Base-by-base conservation (phyloP, 805 yeast genomes). In the Metschnikowia corniflorae region DNA sequence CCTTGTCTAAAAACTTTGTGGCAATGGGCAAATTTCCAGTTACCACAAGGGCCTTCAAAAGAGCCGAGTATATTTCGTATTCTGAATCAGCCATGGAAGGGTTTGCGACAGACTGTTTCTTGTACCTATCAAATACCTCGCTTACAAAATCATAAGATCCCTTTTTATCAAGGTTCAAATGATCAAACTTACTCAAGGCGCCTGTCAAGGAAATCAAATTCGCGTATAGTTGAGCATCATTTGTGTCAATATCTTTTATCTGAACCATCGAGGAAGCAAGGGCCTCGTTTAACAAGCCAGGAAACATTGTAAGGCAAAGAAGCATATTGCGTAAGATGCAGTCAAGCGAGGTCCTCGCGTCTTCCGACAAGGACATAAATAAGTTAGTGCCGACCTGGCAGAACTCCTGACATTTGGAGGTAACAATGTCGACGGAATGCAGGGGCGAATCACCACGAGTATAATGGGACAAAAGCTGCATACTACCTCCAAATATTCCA, bases 1-100 rank as follows among this genome's bases (percentile, higher is more conserved):
- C 62, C 26, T 68, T 62, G 51, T 82, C 84, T 48, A 83, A 59
- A 38, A 81, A 70, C 40, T 71, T 65, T 1, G 82, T 69, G 3
- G 86, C 80, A 26, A 71, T 47, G 7, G 65, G 61, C 24, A 68
- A 45, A 44, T 79, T 74, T 26, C 71, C 73, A 29, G 75, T 73
- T 34, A 63, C 60, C 9, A 78, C 66, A 35, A 82, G 60, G 2
- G 80, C 68, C 22, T 77, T 69, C 23, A 82, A 65, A 40, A 78
- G 59, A 28, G 63, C 55, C 1, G 77, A 58, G 50, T 80, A 81
- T 21, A 80, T 68, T 22, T 59, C 55, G 45, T 66, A 73, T 46
- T 76, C 79, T 23, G 64, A 53, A 5, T 20, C 23, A 4, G 28
- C 31, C 10, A 38, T 17, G 13, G 28, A 24, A 4, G 31, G 31